Conservation (phyloP, 2,329 filamentous ascomycete species). For the Dothidotthia symphoricarpi region DNA sequence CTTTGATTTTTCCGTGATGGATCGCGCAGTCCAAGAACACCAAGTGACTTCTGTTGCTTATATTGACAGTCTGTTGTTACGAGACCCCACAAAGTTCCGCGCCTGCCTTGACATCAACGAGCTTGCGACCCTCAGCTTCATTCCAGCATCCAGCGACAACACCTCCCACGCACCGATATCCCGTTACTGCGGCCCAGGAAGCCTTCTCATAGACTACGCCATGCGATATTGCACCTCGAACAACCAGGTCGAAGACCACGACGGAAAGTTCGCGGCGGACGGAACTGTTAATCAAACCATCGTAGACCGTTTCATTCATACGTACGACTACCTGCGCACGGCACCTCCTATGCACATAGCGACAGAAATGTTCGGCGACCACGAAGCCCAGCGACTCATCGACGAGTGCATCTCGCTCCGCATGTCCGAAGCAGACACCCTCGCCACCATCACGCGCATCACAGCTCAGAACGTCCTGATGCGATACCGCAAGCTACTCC, state of each 20-base stretch:
- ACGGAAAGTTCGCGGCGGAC: slow-evolving; percentile 52
- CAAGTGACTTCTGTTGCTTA: slow-evolving; percentile 58
- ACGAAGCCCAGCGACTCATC: slow-evolving; percentile 54
- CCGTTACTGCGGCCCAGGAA: slow-evolving; percentile 59
- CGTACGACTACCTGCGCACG: slow-evolving; percentile 51
- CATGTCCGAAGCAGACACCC: slow-evolving; percentile 52
- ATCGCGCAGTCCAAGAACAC: slow-evolving; percentile 57
- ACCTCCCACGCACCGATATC: slow-evolving; percentile 46
- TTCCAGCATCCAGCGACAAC: slow-evolving; percentile 49
- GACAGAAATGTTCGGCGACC: slow-evolving; percentile 60
- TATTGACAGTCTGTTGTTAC: slow-evolving; percentile 57
- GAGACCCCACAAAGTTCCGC: slow-evolving; percentile 57
- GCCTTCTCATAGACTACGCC: slow-evolving; percentile 57
- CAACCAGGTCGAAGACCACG: slow-evolving; percentile 51
- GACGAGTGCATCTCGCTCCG: slow-evolving; percentile 47
- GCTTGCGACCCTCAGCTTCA: slow-evolving; percentile 62
- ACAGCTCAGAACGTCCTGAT: slow-evolving; percentile 59
- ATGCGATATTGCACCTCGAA: slow-evolving; percentile 56
- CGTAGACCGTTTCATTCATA: slow-evolving; percentile 52
- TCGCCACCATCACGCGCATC: slow-evolving; percentile 60
- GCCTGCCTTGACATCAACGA: slow-evolving; percentile 63
- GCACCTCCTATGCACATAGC: slow-evolving; percentile 59
- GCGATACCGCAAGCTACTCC: slow-evolving; percentile 52
- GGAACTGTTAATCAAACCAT: slow-evolving; percentile 53
- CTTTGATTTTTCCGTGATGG: slow-evolving; percentile 58